These are phyloP conservation scores for Tanacetum coccineum DNA, from an alignment of 129 eudicot genomes.

Conservation along the genomic window DNA sequence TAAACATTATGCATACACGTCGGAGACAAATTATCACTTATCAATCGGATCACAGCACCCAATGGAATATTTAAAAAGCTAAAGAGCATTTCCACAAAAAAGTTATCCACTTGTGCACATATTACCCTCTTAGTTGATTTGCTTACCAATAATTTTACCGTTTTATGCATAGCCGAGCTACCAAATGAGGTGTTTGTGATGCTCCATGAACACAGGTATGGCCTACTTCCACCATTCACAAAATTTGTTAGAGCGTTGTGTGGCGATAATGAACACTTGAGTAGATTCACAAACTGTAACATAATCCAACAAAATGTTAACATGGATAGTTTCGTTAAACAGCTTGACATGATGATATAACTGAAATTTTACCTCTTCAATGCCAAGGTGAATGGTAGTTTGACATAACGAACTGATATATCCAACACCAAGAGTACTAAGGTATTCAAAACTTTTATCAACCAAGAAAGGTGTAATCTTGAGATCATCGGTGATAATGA, in stretches of 20 bases:
- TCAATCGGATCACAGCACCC: neutral
- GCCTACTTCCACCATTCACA: conserved; percentile 7
- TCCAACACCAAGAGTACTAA: no score
- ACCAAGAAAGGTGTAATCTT: conserved; percentile 4
- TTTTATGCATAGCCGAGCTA: neutral
- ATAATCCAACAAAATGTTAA: no score
- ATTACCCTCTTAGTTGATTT: conserved; percentile 33
- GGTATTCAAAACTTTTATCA: conserved; percentile 5
- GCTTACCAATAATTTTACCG: conserved; percentile 24
- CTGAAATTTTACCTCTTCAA: conserved; percentile 19
- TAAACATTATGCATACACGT: conserved; percentile 30
- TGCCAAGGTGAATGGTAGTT: neutral
- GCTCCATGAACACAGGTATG: neutral
- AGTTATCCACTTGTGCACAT: neutral
- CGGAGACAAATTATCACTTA: neutral
- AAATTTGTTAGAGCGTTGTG: conserved; percentile 28
- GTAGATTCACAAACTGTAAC: conserved; percentile 16
- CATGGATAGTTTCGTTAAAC: neutral
- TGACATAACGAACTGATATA: no score
- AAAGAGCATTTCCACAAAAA: conserved; percentile 40
- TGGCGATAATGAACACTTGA: conserved; percentile 28
- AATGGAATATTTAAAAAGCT: conserved; percentile 35
- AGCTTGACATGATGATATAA: no score
- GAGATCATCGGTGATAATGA: conserved; percentile 12
- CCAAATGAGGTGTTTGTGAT: neutral